A percentile compares a stretch with the other conserved stretches of the same genome.
Conservation (phyloP, 108 stramenopile species). For the Nitzschia sp. region DNA sequence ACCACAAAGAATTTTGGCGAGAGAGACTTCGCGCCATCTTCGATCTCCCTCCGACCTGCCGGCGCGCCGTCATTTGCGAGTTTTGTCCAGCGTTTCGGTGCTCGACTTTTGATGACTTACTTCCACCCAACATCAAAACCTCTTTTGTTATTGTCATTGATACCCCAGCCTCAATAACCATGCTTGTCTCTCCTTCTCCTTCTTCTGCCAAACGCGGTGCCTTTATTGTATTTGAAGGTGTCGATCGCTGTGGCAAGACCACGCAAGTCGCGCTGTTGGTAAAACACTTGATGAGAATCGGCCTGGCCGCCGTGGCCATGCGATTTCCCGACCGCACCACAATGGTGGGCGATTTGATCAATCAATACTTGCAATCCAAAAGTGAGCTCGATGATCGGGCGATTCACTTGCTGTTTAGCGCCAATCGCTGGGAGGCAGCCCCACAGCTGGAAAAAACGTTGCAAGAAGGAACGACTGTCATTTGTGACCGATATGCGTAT, state of each 20-base stretch:
- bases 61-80: too few relatives aligned
- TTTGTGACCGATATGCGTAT: constrained; percentile 98
- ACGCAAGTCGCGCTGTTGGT: constrained; percentile 82
- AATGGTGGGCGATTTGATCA: constrained; percentile 90
- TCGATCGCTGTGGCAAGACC: constrained; percentile 99
- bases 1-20: too few relatives aligned
- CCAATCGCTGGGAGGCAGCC: constrained; percentile 98
- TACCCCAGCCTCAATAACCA: too few relatives aligned
- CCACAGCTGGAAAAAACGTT: constrained; percentile 57
- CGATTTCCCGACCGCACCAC: constrained; percentile 86
- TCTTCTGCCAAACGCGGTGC: constrained; percentile 68
- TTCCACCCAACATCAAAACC: too few relatives aligned
- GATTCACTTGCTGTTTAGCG: constrained; percentile 97
- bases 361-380: constrained; percentile 84
- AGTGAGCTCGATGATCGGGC: constrained; percentile 92
- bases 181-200: too few relatives aligned
- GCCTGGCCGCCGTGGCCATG: constrained; percentile 69
- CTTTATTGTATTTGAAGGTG: constrained; percentile 98
- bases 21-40: too few relatives aligned
- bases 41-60: too few relatives aligned
- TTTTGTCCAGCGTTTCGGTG: too few relatives aligned
- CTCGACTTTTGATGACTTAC: too few relatives aligned
- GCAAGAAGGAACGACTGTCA: constrained; percentile 66
- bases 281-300: constrained; percentile 55
- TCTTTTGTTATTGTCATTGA: too few relatives aligned